Conservation (phyloP, 495 filamentous ascomycete genomes). For the Podospora fimiseda region DNA sequence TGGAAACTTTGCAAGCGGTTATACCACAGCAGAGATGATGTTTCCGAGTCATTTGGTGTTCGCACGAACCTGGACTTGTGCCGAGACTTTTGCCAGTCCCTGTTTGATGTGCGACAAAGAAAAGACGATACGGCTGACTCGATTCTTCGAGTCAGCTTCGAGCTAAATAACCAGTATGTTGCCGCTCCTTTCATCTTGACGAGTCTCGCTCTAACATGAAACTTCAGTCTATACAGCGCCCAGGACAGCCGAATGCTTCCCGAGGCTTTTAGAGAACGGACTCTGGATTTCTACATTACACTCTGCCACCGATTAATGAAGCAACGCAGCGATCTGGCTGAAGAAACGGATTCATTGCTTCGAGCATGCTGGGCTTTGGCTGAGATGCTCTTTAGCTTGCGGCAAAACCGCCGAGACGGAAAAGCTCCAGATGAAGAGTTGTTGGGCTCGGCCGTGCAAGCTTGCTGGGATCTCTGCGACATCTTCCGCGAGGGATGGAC, state of each 20-base stretch:
- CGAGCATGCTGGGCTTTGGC: conserved; percentile 85
- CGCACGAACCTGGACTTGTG: conserved; percentile 76
- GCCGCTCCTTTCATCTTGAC: neutral
- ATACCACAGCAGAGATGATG: conserved; percentile 71
- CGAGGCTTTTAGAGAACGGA: conserved; percentile 82
- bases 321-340: conserved; percentile 67
- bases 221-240: conserved; percentile 66
- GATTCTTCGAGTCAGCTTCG: conserved; percentile 83
- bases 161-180: conserved; percentile 78
- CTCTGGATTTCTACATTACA: conserved; percentile 89
- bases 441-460: conserved; percentile 77
- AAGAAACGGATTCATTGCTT: conserved; percentile 75
- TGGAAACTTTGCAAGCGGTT: conserved; percentile 86
- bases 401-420: conserved; percentile 71
- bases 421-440: conserved; percentile 73
- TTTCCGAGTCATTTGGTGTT: conserved; percentile 61
- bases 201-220: conserved; percentile 17
- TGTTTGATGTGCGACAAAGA: conserved; percentile 76
- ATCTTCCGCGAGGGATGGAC: conserved; percentile 93
- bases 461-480: conserved; percentile 93
- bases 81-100: conserved; percentile 81
- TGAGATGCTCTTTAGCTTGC: conserved; percentile 89
- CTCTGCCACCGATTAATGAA: conserved; percentile 92
- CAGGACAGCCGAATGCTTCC: conserved; percentile 74
- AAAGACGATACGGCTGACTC: conserved; percentile 74